Evolutionary conservation across 2,329 filamentous ascomycete genomes (phyloP).

Genomic region (Trichoderma afroharzianum): DNA sequence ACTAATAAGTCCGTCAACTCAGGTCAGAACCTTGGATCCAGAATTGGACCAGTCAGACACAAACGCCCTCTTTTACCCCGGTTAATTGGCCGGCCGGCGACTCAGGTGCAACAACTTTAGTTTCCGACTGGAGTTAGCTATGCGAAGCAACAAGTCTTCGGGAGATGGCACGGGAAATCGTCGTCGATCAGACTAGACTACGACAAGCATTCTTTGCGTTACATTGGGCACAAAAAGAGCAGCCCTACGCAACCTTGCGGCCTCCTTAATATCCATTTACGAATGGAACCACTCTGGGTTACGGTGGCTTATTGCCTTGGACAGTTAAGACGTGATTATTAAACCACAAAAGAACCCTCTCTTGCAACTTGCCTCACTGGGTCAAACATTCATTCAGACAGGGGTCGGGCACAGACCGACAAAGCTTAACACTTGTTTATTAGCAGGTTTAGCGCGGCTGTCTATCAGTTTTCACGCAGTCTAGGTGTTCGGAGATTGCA

Average conservation of each 20-base stretch:
- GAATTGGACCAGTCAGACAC: neutral
- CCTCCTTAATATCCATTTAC: neutral
- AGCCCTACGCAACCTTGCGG: neutral
- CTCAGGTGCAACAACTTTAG: neutral
- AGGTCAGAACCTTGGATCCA: neutral
- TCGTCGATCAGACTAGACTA: neutral
- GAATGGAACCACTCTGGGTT: neutral
- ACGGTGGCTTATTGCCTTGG: neutral
- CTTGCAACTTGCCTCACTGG: neutral
- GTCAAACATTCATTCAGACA: neutral
- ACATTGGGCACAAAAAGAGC: neutral
- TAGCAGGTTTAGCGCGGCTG: neutral
- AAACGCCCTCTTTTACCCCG: neutral
- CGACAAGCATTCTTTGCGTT: neutral
- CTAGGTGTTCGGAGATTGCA: neutral
- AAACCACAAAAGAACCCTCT: neutral
- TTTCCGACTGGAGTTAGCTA: neutral
- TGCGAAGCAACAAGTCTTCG: neutral
- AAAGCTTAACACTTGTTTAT: neutral
- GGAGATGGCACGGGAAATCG: neutral
- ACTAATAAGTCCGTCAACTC: neutral
- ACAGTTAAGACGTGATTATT: neutral
- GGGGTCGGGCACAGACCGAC: neutral
- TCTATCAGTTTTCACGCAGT: neutral
- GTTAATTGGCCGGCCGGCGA: neutral